Evolutionary conservation across 129 eudicot genomes (phyloP).

Genomic region (Silybum marianum): DNA sequence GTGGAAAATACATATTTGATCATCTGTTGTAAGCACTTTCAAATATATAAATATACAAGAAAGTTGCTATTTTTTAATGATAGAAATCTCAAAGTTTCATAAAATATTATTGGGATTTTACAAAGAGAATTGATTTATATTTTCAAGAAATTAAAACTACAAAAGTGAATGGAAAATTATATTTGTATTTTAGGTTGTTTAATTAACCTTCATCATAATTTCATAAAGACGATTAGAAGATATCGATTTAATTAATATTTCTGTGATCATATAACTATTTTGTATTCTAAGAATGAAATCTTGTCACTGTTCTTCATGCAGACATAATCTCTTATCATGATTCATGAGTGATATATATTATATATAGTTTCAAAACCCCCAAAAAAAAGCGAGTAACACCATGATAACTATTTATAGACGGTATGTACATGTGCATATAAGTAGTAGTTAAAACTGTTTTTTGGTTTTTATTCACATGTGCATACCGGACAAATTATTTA

Average conservation of each 20-base stretch:
- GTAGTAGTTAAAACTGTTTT: no score
- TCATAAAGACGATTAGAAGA: not conserved
- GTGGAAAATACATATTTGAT: not conserved
- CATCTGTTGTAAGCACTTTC: not conserved
- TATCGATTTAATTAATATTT: not conserved
- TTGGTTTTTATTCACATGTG: not conserved
- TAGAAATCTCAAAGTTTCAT: not conserved
- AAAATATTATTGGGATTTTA: not conserved
- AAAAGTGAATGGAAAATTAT: not conserved
- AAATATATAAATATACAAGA: not conserved
- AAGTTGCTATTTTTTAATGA: not conserved
- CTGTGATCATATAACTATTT: not conserved
- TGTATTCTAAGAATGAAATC: not conserved
- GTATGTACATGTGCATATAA: no score
- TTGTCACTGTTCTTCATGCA: slow-evolving; percentile 12
- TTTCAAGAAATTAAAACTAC: not conserved
- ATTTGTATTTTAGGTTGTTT: not conserved
- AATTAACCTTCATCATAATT: not conserved
- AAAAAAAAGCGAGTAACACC: not conserved
- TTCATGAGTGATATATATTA: not conserved
- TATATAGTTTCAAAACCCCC: not conserved
- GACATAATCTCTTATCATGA: not conserved
- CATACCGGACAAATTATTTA: not conserved
- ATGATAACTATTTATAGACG: no score
- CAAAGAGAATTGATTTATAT: slow-evolving; percentile 1